Evolutionary conservation across 2,329 filamentous ascomycete species (phyloP).

Genomic region (Byssochlamys sp.): DNA sequence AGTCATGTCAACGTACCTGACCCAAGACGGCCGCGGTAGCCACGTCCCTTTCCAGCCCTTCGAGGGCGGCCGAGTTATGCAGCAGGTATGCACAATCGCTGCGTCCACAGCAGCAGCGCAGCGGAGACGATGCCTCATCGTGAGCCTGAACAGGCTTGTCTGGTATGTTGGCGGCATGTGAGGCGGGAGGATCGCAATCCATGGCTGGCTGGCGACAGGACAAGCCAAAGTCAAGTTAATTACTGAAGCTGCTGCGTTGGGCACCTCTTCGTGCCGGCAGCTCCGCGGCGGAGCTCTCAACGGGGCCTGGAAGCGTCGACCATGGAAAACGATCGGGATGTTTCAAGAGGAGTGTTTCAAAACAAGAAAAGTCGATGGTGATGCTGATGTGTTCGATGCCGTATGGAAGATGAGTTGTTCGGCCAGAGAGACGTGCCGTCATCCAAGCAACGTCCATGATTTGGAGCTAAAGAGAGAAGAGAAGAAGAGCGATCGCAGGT

Average conservation of each 20-base stretch:
- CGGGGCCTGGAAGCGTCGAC: background rate
- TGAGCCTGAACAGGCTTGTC: slow-evolving; percentile 5
- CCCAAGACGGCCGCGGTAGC: slow-evolving; percentile 77
- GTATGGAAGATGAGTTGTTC: background rate
- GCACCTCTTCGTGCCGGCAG: background rate
- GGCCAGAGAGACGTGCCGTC: background rate
- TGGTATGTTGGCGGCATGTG: slow-evolving; percentile 21
- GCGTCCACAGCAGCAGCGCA: slow-evolving; percentile 74
- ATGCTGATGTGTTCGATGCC: background rate
- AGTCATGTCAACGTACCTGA: slow-evolving; percentile 59
- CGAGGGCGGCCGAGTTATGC: slow-evolving; percentile 68
- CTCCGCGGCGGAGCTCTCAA: background rate
- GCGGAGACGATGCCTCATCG: slow-evolving; percentile 11
- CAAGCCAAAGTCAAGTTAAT: background rate
- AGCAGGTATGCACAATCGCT: slow-evolving; percentile 68
- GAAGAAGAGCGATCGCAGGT: background rate
- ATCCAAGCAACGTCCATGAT: background rate
- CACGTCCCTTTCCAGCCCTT: slow-evolving; percentile 78
- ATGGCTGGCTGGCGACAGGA: background rate
- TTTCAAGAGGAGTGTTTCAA: background rate
- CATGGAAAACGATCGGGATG: background rate
- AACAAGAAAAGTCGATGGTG: background rate
- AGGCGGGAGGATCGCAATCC: slow-evolving; percentile 12
- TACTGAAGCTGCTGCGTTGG: background rate
- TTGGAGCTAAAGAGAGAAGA: background rate